Evolutionary conservation across 305 asterid species (phyloP).

Genomic region (Rubia balearica): DNA sequence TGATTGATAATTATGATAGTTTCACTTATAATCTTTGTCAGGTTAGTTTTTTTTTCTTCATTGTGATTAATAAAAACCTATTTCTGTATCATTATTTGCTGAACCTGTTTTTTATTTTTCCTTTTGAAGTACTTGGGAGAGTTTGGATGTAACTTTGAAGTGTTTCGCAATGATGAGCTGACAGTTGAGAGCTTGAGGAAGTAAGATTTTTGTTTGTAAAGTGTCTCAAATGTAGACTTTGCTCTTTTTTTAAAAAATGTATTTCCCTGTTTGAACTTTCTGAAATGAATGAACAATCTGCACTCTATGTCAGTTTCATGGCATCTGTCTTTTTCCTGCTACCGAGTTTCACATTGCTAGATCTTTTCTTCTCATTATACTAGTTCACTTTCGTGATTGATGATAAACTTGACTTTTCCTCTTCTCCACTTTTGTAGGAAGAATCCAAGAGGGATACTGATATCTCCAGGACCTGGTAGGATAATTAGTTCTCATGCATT

Average conservation of each 20-base stretch:
- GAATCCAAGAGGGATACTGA: constrained; percentile 82
- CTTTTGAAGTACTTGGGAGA: constrained; percentile 69
- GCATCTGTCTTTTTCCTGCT: not conserved
- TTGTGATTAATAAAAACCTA: too few species aligned
- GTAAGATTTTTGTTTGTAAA: constrained; percentile 30
- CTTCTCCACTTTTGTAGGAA: constrained; percentile 38
- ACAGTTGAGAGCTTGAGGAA: constrained; percentile 62
- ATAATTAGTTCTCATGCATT: constrained; percentile 6
- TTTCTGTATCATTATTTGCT: not conserved
- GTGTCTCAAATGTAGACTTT: not conserved
- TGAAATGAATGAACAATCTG: not conserved
- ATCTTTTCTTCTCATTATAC: not conserved
- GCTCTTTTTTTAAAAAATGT: not conserved
- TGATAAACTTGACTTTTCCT: not conserved
- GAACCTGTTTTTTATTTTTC: not conserved
- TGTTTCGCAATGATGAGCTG: constrained; percentile 85
- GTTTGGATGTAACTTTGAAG: constrained; percentile 76
- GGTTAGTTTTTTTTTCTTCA: too few species aligned
- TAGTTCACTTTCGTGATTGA: not conserved
- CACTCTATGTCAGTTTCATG: not conserved
- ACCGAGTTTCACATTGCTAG: not conserved
- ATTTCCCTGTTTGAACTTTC: not conserved
- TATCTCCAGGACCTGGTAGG: constrained; percentile 97
- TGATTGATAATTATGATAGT: constrained; percentile 90
- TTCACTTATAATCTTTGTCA: constrained; percentile 97